Base-by-base conservation (phyloP, 2,329 filamentous ascomycete species). In the Tolypocladium paradoxum region DNA sequence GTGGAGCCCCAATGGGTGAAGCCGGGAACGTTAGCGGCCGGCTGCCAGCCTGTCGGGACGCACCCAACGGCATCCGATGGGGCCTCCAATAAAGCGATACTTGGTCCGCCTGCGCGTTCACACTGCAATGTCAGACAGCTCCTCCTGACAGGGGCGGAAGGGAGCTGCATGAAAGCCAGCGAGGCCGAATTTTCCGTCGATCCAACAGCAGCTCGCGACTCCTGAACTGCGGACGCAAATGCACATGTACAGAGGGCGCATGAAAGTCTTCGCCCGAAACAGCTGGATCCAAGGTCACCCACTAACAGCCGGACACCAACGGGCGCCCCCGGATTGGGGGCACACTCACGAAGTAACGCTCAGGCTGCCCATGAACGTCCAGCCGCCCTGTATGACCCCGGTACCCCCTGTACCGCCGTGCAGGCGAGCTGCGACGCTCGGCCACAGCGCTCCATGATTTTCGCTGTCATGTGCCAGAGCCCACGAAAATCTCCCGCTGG, bases 31-130 rank as follows among this genome's bases (percentile, higher is more conserved):
- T 48, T 50, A 49, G 55, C 56, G 47, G 54, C 49, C 50, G 58
- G 58, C 43, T 3, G 18, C 43, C 63, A 64, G 55, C 65, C 63
- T 63, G 60, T 67, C 64, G 64, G 63, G 61, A 60, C 49, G 47
- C 58, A 58, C 49, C 63, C 64, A 50, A 46, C 45, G 43, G 36
- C n/a, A 18, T 31, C 43, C 27, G 7, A 33, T 33, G 27, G 43
- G 36, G 37, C 36, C 47, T 33, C 34, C 34, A 38, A 27, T 38
- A 49, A 22, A 16, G 34, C 31, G 33, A 22, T 49, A 49, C 48
- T 20, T 49, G 20, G 31, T 27, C 27, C n/a, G 27, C 43, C 8
- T 14, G 27, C 38, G 40, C 40, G 9, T n/a, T 18, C 40, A 43
- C 14, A 45, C 43, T 31, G 27, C 18, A 31, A 46, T 46, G 31